phyloP scores from a whole-genome alignment of 345 rosid genomes.

The Hypericum perforatum region DNA sequence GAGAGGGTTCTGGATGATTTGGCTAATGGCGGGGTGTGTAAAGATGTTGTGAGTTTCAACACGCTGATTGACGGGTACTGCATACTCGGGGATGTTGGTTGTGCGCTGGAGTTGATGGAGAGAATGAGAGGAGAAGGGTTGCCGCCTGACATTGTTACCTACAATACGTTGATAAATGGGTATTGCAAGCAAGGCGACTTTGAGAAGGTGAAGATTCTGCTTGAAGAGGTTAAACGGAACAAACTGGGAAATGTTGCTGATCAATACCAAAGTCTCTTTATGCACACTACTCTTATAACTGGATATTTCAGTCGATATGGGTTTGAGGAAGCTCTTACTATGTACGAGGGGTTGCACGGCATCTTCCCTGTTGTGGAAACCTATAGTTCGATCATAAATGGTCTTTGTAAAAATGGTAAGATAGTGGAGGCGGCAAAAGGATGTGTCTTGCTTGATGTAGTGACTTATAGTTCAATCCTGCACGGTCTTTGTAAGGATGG shows the following conservation, averaged over 20 bases:
- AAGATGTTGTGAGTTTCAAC: slow-evolving; percentile 40
- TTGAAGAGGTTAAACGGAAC: slow-evolving; percentile 35
- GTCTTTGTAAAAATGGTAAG: slow-evolving; percentile 60
- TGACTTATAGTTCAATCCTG: slow-evolving; percentile 64
- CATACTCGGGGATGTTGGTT: slow-evolving; percentile 28
- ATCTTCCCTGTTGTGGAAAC: slow-evolving; percentile 65
- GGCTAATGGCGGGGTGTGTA: slow-evolving; percentile 29
- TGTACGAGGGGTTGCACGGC: slow-evolving; percentile 44
- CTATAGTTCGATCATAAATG: slow-evolving; percentile 57
- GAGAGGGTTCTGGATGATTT: slow-evolving; percentile 48
- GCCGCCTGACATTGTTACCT: slow-evolving; percentile 42
- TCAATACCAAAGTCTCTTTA: slow-evolving; percentile 46
- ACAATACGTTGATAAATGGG: slow-evolving; percentile 52
- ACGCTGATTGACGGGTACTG: slow-evolving; percentile 48
- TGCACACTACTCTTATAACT: slow-evolving; percentile 60
- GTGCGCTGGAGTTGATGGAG: slow-evolving; percentile 33
- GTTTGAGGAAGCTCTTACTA: slow-evolving; percentile 47
- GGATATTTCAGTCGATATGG: slow-evolving; percentile 45
- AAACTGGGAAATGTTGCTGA: slow-evolving; percentile 5
- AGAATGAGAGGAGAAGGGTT: slow-evolving; percentile 39
- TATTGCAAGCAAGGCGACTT: slow-evolving; percentile 51
- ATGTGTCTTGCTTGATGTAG: slow-evolving; percentile 49
- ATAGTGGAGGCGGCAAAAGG: slow-evolving; percentile 51
- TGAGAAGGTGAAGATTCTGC: slow-evolving; percentile 42
- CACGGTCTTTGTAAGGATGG: slow-evolving; percentile 64